Evolutionary conservation across 140 eudicot genomes (phyloP).

Genomic region (Stevia rebaudiana): DNA sequence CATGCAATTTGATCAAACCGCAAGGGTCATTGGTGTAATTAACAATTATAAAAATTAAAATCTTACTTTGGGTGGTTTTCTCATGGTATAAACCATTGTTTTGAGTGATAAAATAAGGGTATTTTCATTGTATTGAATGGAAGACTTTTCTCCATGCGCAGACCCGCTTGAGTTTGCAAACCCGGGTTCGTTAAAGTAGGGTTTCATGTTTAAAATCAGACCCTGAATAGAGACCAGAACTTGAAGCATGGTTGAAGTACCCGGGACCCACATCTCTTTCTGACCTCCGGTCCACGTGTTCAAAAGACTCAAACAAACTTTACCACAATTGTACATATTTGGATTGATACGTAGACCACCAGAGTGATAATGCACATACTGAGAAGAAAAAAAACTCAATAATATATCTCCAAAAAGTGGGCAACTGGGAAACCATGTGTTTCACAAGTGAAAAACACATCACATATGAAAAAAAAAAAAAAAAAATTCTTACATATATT

Average conservation of each 20-base stretch:
- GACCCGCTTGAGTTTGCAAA: conserved; percentile 32
- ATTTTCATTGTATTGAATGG: conserved; percentile 53
- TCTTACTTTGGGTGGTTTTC: conserved; percentile 66
- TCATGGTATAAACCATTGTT: conserved; percentile 67
- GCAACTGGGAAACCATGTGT: too few species aligned
- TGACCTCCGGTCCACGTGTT: conserved; percentile 59
- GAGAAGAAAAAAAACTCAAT: conserved; percentile 2
- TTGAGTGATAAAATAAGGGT: conserved; percentile 52
- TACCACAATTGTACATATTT: conserved; percentile 58
- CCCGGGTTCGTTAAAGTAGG: conserved; percentile 76
- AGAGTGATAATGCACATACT: conserved; percentile 68
- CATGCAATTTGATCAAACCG: too few species aligned
- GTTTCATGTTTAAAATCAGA: conserved; percentile 61
- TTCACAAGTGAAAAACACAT: too few species aligned
- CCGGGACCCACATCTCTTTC: conserved; percentile 68
- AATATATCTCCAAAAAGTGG: too few species aligned
- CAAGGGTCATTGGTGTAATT: too few species aligned
- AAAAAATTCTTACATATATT: too few species aligned
- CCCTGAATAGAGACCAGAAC: conserved; percentile 84
- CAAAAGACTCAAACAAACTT: conserved; percentile 73
- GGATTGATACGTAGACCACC: conserved; percentile 77
- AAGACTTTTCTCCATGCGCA: conserved; percentile 28
- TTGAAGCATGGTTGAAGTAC: conserved; percentile 62
- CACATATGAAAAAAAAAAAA: too few species aligned
- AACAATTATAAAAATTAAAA: too few species aligned